A percentile compares a stretch with the other conserved stretches of the same genome.
Conservation (phyloP, 495 filamentous ascomycete genomes). For the Cryomyces antarcticus region DNA sequence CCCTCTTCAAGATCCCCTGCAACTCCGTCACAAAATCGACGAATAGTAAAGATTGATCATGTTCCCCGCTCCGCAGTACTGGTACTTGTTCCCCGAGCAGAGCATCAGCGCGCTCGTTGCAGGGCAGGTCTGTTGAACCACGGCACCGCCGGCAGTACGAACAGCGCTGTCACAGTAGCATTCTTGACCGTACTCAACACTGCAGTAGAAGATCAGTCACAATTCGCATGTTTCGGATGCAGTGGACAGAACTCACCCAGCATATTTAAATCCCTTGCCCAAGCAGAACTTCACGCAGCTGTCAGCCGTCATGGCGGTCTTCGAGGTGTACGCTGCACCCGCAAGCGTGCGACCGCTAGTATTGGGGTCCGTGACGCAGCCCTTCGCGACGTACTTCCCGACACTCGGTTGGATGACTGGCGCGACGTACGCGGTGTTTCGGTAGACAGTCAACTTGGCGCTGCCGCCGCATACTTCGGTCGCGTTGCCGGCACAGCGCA, state of each 20-base stretch:
- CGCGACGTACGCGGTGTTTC: constrained; percentile 4
- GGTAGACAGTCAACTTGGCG: constrained; percentile 6
- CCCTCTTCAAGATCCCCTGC: too few relatives aligned
- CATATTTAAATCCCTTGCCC: too few relatives aligned
- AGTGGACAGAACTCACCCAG: too few relatives aligned
- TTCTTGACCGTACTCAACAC: too few relatives aligned
- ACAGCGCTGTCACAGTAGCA: too few relatives aligned
- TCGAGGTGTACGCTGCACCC: neutral
- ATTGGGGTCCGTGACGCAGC: constrained; percentile 7
- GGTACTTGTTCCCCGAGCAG: constrained; percentile 2
- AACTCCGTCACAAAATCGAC: too few relatives aligned
- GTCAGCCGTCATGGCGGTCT: too few relatives aligned
- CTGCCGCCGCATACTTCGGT: constrained; percentile 7
- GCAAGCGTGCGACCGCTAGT: constrained; percentile 1
- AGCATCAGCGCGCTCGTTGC: constrained; percentile 3
- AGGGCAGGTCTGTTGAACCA: constrained; percentile 1
- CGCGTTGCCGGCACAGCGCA: constrained; percentile 2
- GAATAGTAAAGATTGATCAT: too few relatives aligned
- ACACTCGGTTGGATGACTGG: constrained; percentile 1
- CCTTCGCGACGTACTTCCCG: constrained; percentile 4
- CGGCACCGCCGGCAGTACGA: neutral
- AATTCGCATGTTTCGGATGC: too few relatives aligned
- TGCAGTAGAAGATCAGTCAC: too few relatives aligned
- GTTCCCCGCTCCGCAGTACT: constrained; percentile 4
- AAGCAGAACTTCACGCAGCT: too few relatives aligned